Evolutionary conservation across 306 rosid species (phyloP).

Genomic region (Clitoria ternatea): DNA sequence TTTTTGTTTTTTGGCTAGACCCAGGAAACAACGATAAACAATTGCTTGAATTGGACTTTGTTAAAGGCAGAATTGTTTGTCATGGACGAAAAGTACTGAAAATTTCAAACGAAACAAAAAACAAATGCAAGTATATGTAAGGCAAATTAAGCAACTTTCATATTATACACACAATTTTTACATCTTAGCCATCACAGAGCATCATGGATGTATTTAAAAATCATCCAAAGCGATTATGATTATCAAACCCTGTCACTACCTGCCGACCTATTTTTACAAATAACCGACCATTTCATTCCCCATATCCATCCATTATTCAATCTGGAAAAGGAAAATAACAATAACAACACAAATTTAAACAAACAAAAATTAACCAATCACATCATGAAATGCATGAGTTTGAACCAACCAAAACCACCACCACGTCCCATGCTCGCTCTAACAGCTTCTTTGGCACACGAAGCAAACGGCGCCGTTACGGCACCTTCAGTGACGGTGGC

Average conservation of each 20-base stretch:
- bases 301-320: too few species aligned
- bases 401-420: slow-evolving; percentile 46
- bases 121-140: neutral
- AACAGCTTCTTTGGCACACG: slow-evolving; percentile 54
- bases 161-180: neutral
- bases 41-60: too few species aligned
- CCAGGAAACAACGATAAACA: too few species aligned
- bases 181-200: neutral
- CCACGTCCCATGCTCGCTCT: slow-evolving; percentile 12
- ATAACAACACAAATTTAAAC: neutral
- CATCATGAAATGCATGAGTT: slow-evolving; percentile 58
- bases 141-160: too few species aligned
- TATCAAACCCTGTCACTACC: neutral
- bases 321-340: neutral
- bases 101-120: neutral
- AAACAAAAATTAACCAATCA: slow-evolving; percentile 14
- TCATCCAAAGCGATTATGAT: too few species aligned
- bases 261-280: slow-evolving; percentile 20
- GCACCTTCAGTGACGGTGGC: slow-evolving; percentile 12
- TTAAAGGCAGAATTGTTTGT: neutral
- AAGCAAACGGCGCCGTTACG: slow-evolving; percentile 32
- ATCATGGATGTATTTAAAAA: neutral
- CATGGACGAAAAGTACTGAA: too few species aligned
- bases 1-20: too few species aligned
- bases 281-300: neutral